Evolutionary conservation across 306 rosid genomes (phyloP).

Genomic region (Quillaja saponaria): DNA sequence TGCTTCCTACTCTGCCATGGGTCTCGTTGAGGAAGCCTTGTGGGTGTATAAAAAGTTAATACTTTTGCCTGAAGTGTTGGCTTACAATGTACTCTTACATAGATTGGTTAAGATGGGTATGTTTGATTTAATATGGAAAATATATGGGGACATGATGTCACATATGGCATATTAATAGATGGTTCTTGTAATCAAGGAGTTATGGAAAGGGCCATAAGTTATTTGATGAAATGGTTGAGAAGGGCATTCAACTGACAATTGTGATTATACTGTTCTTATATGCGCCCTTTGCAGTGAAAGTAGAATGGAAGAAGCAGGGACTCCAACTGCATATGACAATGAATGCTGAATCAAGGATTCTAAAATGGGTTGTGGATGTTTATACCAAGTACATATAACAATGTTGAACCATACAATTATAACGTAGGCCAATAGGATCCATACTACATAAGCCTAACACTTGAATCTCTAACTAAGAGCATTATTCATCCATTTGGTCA

Average conservation of each 20-base stretch:
- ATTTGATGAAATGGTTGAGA: conserved; percentile 62
- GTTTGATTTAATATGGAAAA: conserved; percentile 49
- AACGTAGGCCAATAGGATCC: no score
- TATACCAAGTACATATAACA: no score
- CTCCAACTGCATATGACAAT: no score
- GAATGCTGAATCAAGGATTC: no score
- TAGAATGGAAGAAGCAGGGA: conserved; percentile 54
- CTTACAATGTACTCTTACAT: conserved; percentile 64
- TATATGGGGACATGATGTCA: conserved; percentile 46
- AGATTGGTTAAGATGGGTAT: conserved; percentile 45
- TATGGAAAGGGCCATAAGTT: conserved; percentile 36
- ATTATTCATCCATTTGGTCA: no score
- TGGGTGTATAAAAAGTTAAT: conserved; percentile 38
- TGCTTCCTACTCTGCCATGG: conserved; percentile 45
- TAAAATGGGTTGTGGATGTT: no score
- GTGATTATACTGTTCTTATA: conserved; percentile 57
- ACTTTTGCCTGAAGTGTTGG: conserved; percentile 42
- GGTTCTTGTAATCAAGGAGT: conserved; percentile 49
- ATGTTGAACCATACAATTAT: no score
- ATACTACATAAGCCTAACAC: no score
- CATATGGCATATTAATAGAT: conserved; percentile 54
- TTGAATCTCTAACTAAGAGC: no score
- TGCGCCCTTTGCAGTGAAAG: conserved; percentile 50
- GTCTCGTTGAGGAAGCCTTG: conserved; percentile 58
- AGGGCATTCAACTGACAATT: conserved; percentile 43